Evolutionary conservation across 768 basidiomycete genomes (phyloP).

Genomic region (Suillus placidus): DNA sequence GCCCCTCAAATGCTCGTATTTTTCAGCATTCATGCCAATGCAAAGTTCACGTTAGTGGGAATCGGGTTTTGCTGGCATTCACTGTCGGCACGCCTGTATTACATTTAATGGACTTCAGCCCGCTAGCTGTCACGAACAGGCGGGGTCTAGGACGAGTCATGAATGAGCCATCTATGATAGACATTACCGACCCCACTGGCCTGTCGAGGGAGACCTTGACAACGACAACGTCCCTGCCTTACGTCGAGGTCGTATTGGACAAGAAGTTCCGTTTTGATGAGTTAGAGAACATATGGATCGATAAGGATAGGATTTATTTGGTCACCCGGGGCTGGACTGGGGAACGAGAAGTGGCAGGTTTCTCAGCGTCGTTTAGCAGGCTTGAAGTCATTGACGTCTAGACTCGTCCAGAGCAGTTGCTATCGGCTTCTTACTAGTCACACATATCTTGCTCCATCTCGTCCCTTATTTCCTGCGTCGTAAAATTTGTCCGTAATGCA

Average conservation of each 20-base stretch:
- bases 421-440: no score
- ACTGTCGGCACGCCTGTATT: background rate
- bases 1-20: background rate
- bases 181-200: no score
- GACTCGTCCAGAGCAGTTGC: no score
- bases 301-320: no score
- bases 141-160: background rate
- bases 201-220: background rate
- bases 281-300: no score
- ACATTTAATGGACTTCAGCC: background rate
- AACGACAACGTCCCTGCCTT: background rate
- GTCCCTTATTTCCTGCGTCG: no score
- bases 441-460: no score
- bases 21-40: background rate
- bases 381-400: no score
- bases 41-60: background rate
- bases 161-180: background rate
- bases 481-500: no score
- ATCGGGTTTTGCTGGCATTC: background rate
- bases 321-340: no score
- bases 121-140: background rate
- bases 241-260: background rate
- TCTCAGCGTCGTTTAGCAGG: no score
- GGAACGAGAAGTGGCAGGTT: no score
- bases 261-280: background rate